These are phyloP conservation scores for Chloropicon primus DNA, from an alignment of 139 green algal genomes.

Conservation along the genomic window DNA sequence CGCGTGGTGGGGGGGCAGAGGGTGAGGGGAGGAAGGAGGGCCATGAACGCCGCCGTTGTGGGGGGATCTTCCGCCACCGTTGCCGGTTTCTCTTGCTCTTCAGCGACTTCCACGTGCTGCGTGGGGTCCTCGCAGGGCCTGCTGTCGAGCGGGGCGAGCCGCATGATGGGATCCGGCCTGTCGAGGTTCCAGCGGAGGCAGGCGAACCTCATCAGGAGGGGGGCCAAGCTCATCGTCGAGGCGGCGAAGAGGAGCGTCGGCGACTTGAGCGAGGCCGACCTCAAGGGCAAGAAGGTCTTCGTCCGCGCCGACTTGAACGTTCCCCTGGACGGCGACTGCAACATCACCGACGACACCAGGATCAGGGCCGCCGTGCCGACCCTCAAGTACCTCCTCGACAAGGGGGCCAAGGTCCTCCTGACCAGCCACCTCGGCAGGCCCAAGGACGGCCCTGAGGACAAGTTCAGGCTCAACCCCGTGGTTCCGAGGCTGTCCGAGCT, in stretches of 20 bases:
- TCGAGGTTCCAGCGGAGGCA: background rate
- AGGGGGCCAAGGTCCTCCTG: constrained; percentile 94
- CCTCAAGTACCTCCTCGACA: constrained; percentile 79
- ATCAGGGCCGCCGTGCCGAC: constrained; percentile 93
- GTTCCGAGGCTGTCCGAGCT: constrained; percentile 72
- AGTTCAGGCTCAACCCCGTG: constrained; percentile 74
- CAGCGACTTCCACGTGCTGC: background rate
- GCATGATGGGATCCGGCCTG: background rate
- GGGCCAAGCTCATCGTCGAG: background rate
- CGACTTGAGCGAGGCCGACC: constrained; percentile 77
- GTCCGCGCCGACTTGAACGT: constrained; percentile 94
- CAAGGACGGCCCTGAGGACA: constrained; percentile 92
- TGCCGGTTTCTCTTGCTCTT: no score
- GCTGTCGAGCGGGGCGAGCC: background rate
- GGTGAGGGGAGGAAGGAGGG: no score
- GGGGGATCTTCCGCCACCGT: no score
- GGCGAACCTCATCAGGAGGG: background rate
- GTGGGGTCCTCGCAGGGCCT: background rate
- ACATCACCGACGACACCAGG: constrained; percentile 96
- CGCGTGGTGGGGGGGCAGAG: background rate
- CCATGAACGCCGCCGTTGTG: no score
- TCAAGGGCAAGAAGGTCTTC: constrained; percentile 86
- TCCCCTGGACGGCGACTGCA: constrained; percentile 76
- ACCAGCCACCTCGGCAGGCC: constrained; percentile 91
- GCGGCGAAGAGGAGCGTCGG: constrained; percentile 75